phyloP scores from a whole-genome alignment of 768 basidiomycete species.

The Boletus subparvulus region DNA sequence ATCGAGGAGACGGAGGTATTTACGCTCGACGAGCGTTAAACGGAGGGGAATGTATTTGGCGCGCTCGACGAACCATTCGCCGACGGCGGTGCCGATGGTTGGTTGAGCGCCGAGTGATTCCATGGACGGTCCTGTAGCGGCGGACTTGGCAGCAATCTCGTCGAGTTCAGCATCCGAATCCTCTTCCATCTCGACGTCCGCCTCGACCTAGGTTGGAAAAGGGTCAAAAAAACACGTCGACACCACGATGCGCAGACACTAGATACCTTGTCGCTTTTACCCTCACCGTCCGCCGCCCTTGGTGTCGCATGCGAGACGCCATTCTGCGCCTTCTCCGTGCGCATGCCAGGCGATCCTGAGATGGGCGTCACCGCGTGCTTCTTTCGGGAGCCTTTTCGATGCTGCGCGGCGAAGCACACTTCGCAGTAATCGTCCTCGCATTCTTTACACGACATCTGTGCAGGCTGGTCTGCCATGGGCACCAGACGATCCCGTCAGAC shows the following conservation, averaged over 20 bases:
- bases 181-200: constrained; percentile 37
- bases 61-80: constrained; percentile 85
- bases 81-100: constrained; percentile 56
- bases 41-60: constrained; percentile 81
- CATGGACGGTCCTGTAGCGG: constrained; percentile 12
- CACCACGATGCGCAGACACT: neutral
- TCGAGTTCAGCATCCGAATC: constrained; percentile 41
- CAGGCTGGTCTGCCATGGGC: constrained; percentile 67
- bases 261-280: constrained; percentile 22
- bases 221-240: constrained; percentile 6
- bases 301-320: constrained; percentile 5
- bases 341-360: constrained; percentile 12
- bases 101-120: constrained; percentile 58
- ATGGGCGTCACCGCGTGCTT: constrained; percentile 56
- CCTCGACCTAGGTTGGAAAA: constrained; percentile 20
- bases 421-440: constrained; percentile 78
- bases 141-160: constrained; percentile 34
- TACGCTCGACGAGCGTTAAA: constrained; percentile 71
- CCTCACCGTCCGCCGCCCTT: neutral
- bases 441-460: constrained; percentile 67
- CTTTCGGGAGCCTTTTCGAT: constrained; percentile 78
- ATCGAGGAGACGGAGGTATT: constrained; percentile 80
- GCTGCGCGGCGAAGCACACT: constrained; percentile 83
- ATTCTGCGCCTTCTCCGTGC: constrained; percentile 11
- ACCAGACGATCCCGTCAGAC: neutral